These are phyloP conservation scores for Beverwykella pulmonaria DNA, from an alignment of 495 filamentous ascomycete genomes.

Conservation along the genomic window DNA sequence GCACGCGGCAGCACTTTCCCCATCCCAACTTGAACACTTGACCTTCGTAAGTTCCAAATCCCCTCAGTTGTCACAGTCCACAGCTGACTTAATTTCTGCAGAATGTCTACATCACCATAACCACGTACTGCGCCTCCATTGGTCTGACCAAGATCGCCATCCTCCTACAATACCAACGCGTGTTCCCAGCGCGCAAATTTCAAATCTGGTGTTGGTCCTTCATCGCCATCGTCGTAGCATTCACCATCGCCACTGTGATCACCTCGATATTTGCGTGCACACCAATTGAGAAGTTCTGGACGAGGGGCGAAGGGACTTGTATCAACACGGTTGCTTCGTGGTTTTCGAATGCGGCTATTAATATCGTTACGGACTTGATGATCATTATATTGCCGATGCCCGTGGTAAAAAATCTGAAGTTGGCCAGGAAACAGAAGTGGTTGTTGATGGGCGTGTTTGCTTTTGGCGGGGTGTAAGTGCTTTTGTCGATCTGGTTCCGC, in stretches of 20 bases:
- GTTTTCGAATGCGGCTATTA: constrained; percentile 54
- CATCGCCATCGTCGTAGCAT: constrained; percentile 35
- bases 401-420: constrained; percentile 33
- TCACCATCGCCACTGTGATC: constrained; percentile 37
- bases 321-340: constrained; percentile 52
- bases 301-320: constrained; percentile 42
- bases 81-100: not conserved
- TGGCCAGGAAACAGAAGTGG: constrained; percentile 37
- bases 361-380: constrained; percentile 56
- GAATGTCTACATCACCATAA: constrained; percentile 33
- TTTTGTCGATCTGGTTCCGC: not conserved
- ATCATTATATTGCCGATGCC: constrained; percentile 48
- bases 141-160: constrained; percentile 40
- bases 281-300: constrained; percentile 47
- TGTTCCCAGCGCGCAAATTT: constrained; percentile 34
- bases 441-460: constrained; percentile 43
- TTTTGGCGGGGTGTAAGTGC: constrained; percentile 42
- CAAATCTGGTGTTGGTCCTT: constrained; percentile 29
- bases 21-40: not conserved
- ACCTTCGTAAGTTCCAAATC: not conserved
- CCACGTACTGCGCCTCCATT: constrained; percentile 34
- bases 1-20: constrained; percentile 3
- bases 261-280: constrained; percentile 40
- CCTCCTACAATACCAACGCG: constrained; percentile 39
- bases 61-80: not conserved